These are phyloP conservation scores for Halophytophthora polymorphica DNA, from an alignment of 352 stramenopile species.

Conservation along the genomic window DNA sequence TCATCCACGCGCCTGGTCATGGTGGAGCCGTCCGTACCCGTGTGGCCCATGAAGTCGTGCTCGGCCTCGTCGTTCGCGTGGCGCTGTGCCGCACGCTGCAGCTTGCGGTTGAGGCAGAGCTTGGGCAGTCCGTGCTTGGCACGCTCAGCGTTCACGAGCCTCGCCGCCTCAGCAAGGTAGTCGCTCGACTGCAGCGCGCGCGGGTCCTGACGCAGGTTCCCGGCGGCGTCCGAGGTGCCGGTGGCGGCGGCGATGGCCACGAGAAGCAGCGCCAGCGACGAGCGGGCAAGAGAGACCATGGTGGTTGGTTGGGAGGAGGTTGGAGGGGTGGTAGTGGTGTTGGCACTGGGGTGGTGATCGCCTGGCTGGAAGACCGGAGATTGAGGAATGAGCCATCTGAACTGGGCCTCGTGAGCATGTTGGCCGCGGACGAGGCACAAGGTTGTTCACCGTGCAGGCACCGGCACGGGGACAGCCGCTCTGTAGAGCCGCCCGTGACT, in stretches of 20 bases:
- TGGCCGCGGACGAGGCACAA: too few relatives aligned
- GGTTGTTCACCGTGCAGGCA: too few relatives aligned
- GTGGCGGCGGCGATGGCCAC: conserved; percentile 13
- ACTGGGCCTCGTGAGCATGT: too few relatives aligned
- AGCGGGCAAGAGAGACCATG: neutral
- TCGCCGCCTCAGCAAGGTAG: conserved; percentile 2
- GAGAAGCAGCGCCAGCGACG: conserved; percentile 10
- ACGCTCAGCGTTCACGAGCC: conserved; percentile 41
- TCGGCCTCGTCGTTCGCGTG: conserved; percentile 39
- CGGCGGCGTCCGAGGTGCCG: conserved; percentile 5
- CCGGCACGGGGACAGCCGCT: too few relatives aligned
- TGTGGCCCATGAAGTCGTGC: conserved; percentile 53
- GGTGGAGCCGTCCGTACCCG: conserved; percentile 37
- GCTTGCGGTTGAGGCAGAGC: conserved; percentile 40
- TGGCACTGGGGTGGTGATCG: too few relatives aligned
- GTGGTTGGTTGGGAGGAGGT: too few relatives aligned
- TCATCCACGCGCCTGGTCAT: conserved; percentile 38
- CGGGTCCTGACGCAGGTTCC: neutral
- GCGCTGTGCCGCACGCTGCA: conserved; percentile 21
- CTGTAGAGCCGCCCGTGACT: too few relatives aligned
- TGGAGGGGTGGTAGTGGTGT: too few relatives aligned
- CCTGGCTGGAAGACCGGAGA: too few relatives aligned
- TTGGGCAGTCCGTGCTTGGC: conserved; percentile 22
- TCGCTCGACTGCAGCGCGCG: neutral
- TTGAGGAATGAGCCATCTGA: too few relatives aligned